Conservation (phyloP, 306 rosid species). For the Ammopiptanthus mongolicus region DNA sequence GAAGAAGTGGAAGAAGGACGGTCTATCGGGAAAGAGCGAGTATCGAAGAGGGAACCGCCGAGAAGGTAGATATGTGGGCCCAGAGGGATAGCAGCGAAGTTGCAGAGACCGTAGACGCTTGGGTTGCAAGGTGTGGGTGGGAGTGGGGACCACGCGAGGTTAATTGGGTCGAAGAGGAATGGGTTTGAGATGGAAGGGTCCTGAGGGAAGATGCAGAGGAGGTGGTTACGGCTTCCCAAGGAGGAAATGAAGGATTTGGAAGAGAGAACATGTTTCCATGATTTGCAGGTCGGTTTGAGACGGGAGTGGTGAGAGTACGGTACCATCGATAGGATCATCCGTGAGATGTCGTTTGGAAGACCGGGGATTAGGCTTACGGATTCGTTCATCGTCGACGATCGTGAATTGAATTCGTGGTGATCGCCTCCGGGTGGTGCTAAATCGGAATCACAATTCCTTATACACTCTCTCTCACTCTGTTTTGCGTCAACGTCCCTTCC, state of each 20-base stretch:
- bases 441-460: not conserved
- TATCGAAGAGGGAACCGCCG: conserved; percentile 84
- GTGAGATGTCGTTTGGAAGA: conserved; percentile 69
- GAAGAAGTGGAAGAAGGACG: conserved; percentile 63
- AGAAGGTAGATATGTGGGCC: conserved; percentile 58
- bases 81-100: conserved; percentile 60
- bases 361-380: conserved; percentile 48
- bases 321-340: conserved; percentile 45
- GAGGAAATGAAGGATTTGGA: conserved; percentile 43
- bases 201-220: conserved; percentile 74
- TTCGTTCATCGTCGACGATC: conserved; percentile 11
- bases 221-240: conserved; percentile 39
- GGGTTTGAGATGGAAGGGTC: conserved; percentile 65
- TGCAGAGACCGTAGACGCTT: conserved; percentile 69
- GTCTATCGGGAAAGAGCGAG: conserved; percentile 81
- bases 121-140: conserved; percentile 83
- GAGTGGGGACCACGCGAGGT: conserved; percentile 70
- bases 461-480: too few species aligned
- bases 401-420: too few species aligned
- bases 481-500: not conserved
- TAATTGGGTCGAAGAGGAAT: conserved; percentile 60
- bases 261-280: conserved; percentile 64
- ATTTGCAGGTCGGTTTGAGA: conserved; percentile 56
- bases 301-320: conserved; percentile 64
- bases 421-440: too few species aligned